phyloP scores from a whole-genome alignment of 2,329 filamentous ascomycete genomes.

The Hypoxylon sp. region DNA sequence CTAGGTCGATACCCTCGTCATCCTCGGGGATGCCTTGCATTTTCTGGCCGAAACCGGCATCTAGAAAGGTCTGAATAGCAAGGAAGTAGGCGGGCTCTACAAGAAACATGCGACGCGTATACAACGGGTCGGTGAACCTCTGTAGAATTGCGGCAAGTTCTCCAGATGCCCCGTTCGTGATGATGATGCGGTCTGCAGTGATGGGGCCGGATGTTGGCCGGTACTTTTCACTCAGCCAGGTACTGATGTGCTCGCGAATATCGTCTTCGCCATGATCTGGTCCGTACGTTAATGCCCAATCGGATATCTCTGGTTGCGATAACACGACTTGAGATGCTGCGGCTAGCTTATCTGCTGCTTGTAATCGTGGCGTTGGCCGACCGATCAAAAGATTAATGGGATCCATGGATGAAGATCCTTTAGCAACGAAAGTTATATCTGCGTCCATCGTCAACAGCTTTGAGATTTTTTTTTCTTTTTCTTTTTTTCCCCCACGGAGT shows the following conservation, averaged over 20 bases:
- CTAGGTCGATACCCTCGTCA: conserved; percentile 70
- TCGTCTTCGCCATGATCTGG: conserved; percentile 71
- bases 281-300: conserved; percentile 70
- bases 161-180: conserved; percentile 77
- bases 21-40: conserved; percentile 74
- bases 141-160: conserved; percentile 74
- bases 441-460: conserved; percentile 1
- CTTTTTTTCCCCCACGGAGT: too few relatives aligned
- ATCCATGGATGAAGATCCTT: conserved; percentile 6
- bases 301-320: conserved; percentile 24
- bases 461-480: not conserved
- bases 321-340: conserved; percentile 30
- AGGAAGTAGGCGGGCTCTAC: conserved; percentile 77
- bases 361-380: conserved; percentile 30
- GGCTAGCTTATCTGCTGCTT: conserved; percentile 29
- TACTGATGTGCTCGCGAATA: conserved; percentile 68
- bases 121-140: conserved; percentile 75
- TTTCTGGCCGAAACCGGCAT: conserved; percentile 71
- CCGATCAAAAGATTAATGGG: conserved; percentile 40
- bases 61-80: conserved; percentile 75
- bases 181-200: conserved; percentile 67
- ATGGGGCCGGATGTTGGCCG: conserved; percentile 57
- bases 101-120: conserved; percentile 75
- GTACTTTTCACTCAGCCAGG: conserved; percentile 74
- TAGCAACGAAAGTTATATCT: not conserved